phyloP scores from a whole-genome alignment of 202 grass and related monocot species.

The Setaria viridis region DNA sequence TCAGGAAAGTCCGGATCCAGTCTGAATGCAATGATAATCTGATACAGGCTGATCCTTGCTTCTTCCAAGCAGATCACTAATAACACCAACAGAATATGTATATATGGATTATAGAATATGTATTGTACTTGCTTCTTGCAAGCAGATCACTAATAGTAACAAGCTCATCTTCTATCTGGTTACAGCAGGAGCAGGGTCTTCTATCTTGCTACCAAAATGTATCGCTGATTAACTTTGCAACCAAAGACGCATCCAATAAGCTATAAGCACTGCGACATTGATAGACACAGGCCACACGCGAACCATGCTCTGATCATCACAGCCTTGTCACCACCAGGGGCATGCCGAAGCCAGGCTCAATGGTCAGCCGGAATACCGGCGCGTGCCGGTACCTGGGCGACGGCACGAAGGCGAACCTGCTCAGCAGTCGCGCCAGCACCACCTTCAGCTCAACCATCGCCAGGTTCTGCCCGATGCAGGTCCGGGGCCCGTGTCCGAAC shows the following conservation, averaged over 20 bases:
- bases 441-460: slow-evolving; percentile 81
- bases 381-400: slow-evolving; percentile 64
- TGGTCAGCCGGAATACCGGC: slow-evolving; percentile 55
- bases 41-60: too few species aligned
- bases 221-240: background rate
- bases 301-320: background rate
- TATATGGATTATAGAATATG: too few species aligned
- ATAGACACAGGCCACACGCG: background rate
- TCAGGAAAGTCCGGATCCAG: too few species aligned
- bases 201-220: too few species aligned
- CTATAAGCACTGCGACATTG: background rate
- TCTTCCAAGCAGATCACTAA: too few species aligned
- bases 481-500: slow-evolving; percentile 64
- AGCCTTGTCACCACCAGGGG: slow-evolving; percentile 60
- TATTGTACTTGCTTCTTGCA: too few species aligned
- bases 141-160: too few species aligned
- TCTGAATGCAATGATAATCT: too few species aligned
- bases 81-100: too few species aligned
- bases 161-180: too few species aligned
- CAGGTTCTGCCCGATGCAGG: slow-evolving; percentile 72
- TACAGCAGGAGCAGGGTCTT: too few species aligned
- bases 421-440: slow-evolving; percentile 63
- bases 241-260: background rate
- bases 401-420: slow-evolving; percentile 54
- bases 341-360: slow-evolving; percentile 67